Base-by-base conservation (phyloP, 495 filamentous ascomycete genomes). In the Xylaria castorea region DNA sequence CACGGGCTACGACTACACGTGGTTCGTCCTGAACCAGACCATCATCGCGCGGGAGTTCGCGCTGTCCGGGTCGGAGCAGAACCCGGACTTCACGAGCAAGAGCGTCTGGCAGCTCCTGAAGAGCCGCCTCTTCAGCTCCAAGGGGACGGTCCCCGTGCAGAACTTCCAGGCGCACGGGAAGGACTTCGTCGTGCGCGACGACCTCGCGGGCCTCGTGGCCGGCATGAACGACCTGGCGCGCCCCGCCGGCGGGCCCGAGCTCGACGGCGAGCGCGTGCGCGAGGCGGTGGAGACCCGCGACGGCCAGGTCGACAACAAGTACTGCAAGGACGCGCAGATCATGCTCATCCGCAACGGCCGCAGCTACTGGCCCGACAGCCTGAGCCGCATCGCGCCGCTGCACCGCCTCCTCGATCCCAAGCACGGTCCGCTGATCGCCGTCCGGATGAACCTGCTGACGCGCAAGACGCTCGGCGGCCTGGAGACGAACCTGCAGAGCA, bases 51-150 rank as follows among this genome's bases (percentile, higher is more conserved):
- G 83, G 44, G 86, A 88, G 75, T 87, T 88, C 57, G 85, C 83
- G 46, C 82, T 88, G 18, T 88, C 86, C 0, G 86, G 86, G 11
- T 87, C 85, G 1, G 86, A 88, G 73, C 86, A 88, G 72, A 88
- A 88, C 79, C 83, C 83, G 11, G 86, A 88, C 73, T 55, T 88
- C n/a, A 86, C 85, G 7, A 74, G 53, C 77, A 88, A 88, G 77
- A 85, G 82, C 73, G 73, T 86, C 68, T 84, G 83, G 81, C 78
- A 83, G 60, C 32, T 84, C 16, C 78, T 87, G 16, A 77, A 51
- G 44, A 83, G 79, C 76, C 83, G 86, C n/a, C 20, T 87, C 42
- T 81, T 87, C 68, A 79, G 83, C 74, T 79, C 76, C 53, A 84
- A 83, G 69, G 85, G 85, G 32, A 83, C 85, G 8, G 66, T 82